These are phyloP conservation scores for Mayamaea pseudoterrestris DNA, from an alignment of 108 stramenopile species.

Conservation along the genomic window DNA sequence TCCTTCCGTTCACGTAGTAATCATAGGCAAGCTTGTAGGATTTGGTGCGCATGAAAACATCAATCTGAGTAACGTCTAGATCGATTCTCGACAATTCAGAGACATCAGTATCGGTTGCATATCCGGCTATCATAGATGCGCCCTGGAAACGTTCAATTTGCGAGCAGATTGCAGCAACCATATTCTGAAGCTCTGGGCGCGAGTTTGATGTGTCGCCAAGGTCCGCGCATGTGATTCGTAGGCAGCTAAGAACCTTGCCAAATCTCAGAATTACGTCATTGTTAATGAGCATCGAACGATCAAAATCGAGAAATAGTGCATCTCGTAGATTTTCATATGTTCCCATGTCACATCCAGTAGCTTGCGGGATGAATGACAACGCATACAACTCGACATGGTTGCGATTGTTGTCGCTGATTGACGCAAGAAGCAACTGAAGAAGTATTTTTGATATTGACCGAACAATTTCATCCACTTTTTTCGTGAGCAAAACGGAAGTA, in stretches of 20 bases:
- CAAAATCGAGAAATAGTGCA: slow-evolving; percentile 7
- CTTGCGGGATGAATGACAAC: slow-evolving; percentile 29
- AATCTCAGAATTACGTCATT: slow-evolving; percentile 17
- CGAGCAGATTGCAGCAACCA: slow-evolving; percentile 9
- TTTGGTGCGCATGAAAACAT: slow-evolving; percentile 23
- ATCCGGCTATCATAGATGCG: slow-evolving; percentile 18
- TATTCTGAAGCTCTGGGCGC: slow-evolving; percentile 9
- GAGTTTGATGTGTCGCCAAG: slow-evolving; percentile 9
- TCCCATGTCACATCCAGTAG: slow-evolving; percentile 18
- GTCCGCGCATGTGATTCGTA: slow-evolving; percentile 29
- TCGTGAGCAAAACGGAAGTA: slow-evolving; percentile 11
- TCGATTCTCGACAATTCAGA: slow-evolving; percentile 28
- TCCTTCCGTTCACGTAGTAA: slow-evolving; percentile 43
- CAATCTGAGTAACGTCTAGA: slow-evolving; percentile 33
- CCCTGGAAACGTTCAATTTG: slow-evolving; percentile 5
- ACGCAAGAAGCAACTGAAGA: slow-evolving; percentile 36
- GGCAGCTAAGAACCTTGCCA: slow-evolving; percentile 21
- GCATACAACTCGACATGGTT: slow-evolving; percentile 40
- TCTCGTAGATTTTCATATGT: slow-evolving; percentile 9
- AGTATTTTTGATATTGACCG: slow-evolving; percentile 40
- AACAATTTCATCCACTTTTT: slow-evolving; percentile 30
- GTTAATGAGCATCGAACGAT: not conserved
- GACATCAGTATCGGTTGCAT: slow-evolving; percentile 26
- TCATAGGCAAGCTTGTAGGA: slow-evolving; percentile 37
- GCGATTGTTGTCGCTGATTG: slow-evolving; percentile 23